Base-by-base conservation (phyloP, 2,329 filamentous ascomycete genomes). In the Talaromyces sp. region DNA sequence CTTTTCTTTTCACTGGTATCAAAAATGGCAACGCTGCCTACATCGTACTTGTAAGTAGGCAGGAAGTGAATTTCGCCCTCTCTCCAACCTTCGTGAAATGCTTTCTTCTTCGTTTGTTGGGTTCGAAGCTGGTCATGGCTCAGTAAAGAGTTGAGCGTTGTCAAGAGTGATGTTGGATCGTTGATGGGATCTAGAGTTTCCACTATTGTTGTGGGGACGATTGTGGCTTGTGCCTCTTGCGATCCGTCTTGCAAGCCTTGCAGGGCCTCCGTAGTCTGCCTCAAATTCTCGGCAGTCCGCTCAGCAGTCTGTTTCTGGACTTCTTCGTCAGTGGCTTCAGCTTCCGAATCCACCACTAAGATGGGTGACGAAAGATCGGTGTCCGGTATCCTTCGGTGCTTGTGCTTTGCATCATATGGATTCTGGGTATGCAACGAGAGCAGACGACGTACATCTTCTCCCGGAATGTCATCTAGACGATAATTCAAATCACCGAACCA, bases 401-500 rank as follows among this genome's bases (percentile, higher is more conserved):
- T 78, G 63, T 81, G 80, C 50, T 76, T 82, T 67, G 87, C 68
- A 70, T 88, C 88, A 75, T 93, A 93, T 77, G 93, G 89, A 65
- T 92, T 92, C 39, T 85, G 84, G 0, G 91, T 90, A 75, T 97
- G 94, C 4, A 97, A 83, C 72, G 89, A 90, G 43, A 99, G 82
- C 7, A 98, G 81, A 57, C 90, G 87, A 37, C 94, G 86, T 56
- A 99, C 95, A 74, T 99, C 95, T 43, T 95, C 90, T 0, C 93
- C 93, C 0, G 94, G 91, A 58, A 98, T 85, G 52, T 90, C 91
- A 60, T 96, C 92, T 0, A 99, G 83, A 37, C 95, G 87, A 74
- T 97, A 99, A 75, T 99, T 99, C 48, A 99, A 83, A 76, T 99
- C 95, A 7, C 95, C 95, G 72, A 97, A 91, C 92, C 94, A 98